Evolutionary conservation across 2,329 filamentous ascomycete species (phyloP), one percentile per base, ranked within the genome.

Genomic region (Aschersonia sp.): DNA sequence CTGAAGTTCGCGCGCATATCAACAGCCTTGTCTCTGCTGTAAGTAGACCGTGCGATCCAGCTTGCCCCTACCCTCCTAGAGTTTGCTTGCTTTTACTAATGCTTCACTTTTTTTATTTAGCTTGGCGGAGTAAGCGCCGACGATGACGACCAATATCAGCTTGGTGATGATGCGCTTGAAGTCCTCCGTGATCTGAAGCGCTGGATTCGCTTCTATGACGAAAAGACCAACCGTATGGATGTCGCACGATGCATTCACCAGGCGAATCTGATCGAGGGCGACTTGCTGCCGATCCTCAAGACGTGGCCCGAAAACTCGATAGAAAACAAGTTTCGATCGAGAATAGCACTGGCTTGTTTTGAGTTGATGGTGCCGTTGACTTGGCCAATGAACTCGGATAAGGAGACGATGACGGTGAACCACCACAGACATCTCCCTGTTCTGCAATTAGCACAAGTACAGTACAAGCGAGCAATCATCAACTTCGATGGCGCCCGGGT

Each of bases 201-300:
- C 77, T 98, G 92, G 92, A 76, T 98, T 55, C 88, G 87, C 56
- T 79, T 95, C 53, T 92, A 92, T 71, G 89, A 96, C 63, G 86
- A 94, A 61, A 94, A 94, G 63, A 80, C 83, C 54, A 94, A 95
- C 61, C 83, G 90, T 55, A 84, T 94, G 73, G 92, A 98, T 61
- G 92, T 98, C 50, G 89, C 90, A 51, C 78, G 92, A 66, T 96
- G 88, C 63, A 73, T 97, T 55, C 83, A 87, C 59, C 88, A 97
- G 64, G 85, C 88, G 43, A 96, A 96, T 59, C 66, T 98, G n/a
- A 78, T 97, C 49, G 83, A 83, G 59, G 86, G 87, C 46, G 92
- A 98, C 64, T 68, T 98, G 48, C 71, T 97, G 49, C 87, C 90
- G 48, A 97, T 98, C 53, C 72, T 98, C 29, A 82, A 87, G 8